phyloP scores from a whole-genome alignment of 306 rosid species.

The Dryas octopetala region DNA sequence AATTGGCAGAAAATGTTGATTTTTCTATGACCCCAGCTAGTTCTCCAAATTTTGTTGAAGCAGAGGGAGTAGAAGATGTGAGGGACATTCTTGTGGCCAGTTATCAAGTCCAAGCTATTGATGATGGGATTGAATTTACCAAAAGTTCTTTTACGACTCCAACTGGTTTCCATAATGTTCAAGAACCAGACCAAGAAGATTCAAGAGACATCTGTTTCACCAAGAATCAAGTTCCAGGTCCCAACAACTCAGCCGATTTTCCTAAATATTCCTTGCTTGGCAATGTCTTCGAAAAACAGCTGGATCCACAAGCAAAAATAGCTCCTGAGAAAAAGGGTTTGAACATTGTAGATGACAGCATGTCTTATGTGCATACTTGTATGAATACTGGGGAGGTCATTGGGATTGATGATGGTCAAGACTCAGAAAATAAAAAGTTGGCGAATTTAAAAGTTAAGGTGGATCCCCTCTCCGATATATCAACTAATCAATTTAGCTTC shows the following conservation, averaged over 20 bases:
- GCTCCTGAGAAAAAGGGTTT: constrained; percentile 24
- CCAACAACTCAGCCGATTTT: constrained; percentile 28
- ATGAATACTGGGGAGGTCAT: constrained; percentile 27
- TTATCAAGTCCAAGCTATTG: constrained; percentile 44
- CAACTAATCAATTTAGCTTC: constrained; percentile 31
- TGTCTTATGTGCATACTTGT: constrained; percentile 22
- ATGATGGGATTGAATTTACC: constrained; percentile 29
- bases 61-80: constrained; percentile 34
- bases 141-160: constrained; percentile 32
- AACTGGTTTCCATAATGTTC: constrained; percentile 10
- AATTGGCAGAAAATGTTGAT: constrained; percentile 21
- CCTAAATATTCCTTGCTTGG: constrained; percentile 23
- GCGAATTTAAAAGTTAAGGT: constrained; percentile 36
- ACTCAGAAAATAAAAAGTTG: constrained; percentile 26
- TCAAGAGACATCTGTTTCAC: constrained; percentile 23
- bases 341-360: constrained; percentile 20
- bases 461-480: constrained; percentile 29
- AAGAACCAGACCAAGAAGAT: constrained; percentile 30
- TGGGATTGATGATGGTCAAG: constrained; percentile 28
- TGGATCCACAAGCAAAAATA: constrained; percentile 34
- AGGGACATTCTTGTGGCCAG: constrained; percentile 46
- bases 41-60: constrained; percentile 18
- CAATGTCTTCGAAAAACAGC: constrained; percentile 24
- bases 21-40: constrained; percentile 13
- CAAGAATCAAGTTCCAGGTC: constrained; percentile 31